Conservation (phyloP, 768 basidiomycete genomes). For the Leccinum subgranulosum region DNA sequence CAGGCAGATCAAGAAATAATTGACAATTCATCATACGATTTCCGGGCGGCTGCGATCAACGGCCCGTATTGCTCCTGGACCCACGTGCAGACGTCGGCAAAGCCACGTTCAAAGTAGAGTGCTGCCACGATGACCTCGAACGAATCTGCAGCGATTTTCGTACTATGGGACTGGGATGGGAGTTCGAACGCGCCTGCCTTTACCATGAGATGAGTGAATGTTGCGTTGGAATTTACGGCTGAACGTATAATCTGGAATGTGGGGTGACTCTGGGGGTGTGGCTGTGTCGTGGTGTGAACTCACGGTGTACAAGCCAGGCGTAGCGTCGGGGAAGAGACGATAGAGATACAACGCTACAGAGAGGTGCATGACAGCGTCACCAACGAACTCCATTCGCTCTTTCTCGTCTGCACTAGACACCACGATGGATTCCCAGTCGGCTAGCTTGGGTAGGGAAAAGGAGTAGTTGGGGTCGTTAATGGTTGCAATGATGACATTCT, state of each 20-base stretch:
- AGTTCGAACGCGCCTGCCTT: conserved; percentile 31
- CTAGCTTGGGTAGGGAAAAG: conserved; percentile 25
- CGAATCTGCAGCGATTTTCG: conserved; percentile 44
- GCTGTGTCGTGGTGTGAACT: conserved; percentile 1
- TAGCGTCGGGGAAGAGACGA: conserved; percentile 29
- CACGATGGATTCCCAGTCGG: conserved; percentile 30
- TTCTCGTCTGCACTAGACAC: conserved; percentile 28
- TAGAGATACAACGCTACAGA: conserved; percentile 40
- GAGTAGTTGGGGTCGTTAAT: conserved; percentile 29
- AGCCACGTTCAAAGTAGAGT: conserved; percentile 39
- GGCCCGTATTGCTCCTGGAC: conserved; percentile 37
- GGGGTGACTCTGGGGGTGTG: neutral
- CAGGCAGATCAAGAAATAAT: neutral
- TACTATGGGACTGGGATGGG: conserved; percentile 15
- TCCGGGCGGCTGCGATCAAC: conserved; percentile 32
- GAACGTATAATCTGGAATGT: conserved; percentile 21
- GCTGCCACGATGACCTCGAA: conserved; percentile 47
- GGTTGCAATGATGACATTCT: conserved; percentile 22
- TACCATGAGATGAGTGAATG: conserved; percentile 37
- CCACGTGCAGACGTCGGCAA: conserved; percentile 37
- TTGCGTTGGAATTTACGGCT: conserved; percentile 33
- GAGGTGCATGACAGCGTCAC: conserved; percentile 46
- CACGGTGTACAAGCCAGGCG: conserved; percentile 37
- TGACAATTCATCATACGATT: conserved; percentile 28
- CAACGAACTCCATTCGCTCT: conserved; percentile 46